Base-by-base conservation (phyloP, 768 basidiomycete genomes). In the Xerocomellus chrysenteron region DNA sequence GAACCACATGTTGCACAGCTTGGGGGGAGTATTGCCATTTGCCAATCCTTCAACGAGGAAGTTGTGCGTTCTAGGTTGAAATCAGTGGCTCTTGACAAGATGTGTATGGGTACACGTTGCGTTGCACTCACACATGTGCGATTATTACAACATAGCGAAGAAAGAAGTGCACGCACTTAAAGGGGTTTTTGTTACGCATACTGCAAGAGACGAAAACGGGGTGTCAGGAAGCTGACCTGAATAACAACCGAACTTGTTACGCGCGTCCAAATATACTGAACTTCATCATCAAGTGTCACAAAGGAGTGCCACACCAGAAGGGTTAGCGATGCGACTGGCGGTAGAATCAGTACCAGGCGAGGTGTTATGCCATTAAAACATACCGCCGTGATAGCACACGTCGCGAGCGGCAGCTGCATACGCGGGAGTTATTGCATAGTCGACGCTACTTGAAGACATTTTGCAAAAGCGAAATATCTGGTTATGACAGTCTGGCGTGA, bases 91-190 rank as follows among this genome's bases (percentile, higher is more conserved):
- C 21, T 35, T 36, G 21, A 17, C 13, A 7, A 43, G 14, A 28
- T 19, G 17, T 5, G 10, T 10, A 13, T 7, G 9, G 13, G 24
- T n/a, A 47, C 5, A n/a, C 4, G 5, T 24, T 26, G 17, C 4
- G 12, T 39, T 36, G 13, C 19, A 58, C 68, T 65, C 39, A 70
- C 68, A 59, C 10, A 14, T 62, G 66, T 33, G 55, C 58, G 5
- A 56, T 28, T 41, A 71, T 50, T 8, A 54, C 55, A 40, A 52
- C 39, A 56, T 71, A 71, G n/a, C 60, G 69, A 57, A 70, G 56
- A 46, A 65, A 62, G n/a, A 69, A 36, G 28, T 69, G 67, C 17
- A 66, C 17, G 71, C 74, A 74, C 50, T 70, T 75, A 30, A 67
- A 60, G 5, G 53, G 51, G 10, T 45, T 65, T n/a, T 24, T 47